Evolutionary conservation across 345 rosid genomes (phyloP).

Genomic region (Salix koriyanagi): DNA sequence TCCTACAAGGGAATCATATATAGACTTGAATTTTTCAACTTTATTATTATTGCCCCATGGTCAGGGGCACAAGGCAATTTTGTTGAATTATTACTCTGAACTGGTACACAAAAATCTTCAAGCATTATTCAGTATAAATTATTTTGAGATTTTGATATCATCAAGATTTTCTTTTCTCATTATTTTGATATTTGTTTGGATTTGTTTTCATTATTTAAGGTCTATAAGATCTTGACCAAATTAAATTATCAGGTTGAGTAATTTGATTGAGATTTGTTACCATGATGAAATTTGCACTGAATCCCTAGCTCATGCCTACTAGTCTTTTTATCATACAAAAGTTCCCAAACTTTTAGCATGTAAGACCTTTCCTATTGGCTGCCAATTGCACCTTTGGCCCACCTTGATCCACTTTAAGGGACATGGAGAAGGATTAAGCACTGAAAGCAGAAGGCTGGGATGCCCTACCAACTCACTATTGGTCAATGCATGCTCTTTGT

Average conservation of each 20-base stretch:
- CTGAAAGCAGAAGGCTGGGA: too few species aligned
- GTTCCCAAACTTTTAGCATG: too few species aligned
- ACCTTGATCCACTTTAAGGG: too few species aligned
- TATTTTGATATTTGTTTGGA: background rate
- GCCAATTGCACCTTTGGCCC: too few species aligned
- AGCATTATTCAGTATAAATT: background rate
- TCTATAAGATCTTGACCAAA: background rate
- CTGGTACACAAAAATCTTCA: background rate
- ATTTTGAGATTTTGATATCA: background rate
- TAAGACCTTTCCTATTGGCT: too few species aligned
- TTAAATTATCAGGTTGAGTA: background rate
- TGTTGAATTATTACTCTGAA: background rate
- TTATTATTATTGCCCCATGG: background rate
- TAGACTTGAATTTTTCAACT: background rate
- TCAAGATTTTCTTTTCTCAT: background rate
- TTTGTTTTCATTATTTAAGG: background rate
- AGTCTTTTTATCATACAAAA: background rate
- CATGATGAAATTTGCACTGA: background rate
- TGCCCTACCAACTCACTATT: too few species aligned
- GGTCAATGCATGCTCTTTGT: too few species aligned
- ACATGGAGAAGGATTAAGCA: too few species aligned
- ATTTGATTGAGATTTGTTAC: background rate
- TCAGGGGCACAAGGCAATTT: background rate
- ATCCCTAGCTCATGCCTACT: background rate
- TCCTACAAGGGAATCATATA: background rate